Percentiles rank a stretch among this genome's conserved stretches.
Conservation (phyloP, 176 grass and related monocot genomes). For the Thalia dealbata region DNA sequence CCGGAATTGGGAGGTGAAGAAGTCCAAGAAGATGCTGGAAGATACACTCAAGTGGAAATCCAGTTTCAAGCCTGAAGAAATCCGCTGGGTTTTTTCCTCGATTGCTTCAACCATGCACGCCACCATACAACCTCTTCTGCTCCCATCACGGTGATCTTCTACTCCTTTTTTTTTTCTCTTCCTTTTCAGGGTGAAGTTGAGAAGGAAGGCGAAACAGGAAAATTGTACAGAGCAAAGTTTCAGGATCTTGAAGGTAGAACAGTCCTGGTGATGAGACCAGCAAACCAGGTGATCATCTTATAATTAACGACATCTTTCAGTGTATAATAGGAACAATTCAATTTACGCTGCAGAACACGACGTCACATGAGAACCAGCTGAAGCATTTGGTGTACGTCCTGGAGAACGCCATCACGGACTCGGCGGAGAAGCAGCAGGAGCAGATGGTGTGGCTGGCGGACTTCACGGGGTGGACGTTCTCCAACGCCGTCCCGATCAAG, state of each 20-base stretch:
- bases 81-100: conserved; percentile 39
- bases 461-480: conserved; percentile 79
- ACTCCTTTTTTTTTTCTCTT: not conserved
- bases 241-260: conserved; percentile 57
- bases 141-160: not conserved
- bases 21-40: conserved; percentile 75
- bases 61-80: conserved; percentile 59
- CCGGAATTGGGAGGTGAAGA: conserved; percentile 52
- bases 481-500: conserved; percentile 54
- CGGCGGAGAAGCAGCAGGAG: conserved; percentile 57
- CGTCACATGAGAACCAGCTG: conserved; percentile 46
- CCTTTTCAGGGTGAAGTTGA: conserved; percentile 46
- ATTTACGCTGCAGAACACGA: conserved; percentile 47
- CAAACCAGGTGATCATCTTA: conserved; percentile 66
- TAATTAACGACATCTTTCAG: too few species aligned
- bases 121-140: not conserved
- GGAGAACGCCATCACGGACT: conserved; percentile 62
- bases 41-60: conserved; percentile 75
- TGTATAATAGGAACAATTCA: too few species aligned
- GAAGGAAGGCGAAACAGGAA: conserved; percentile 68
- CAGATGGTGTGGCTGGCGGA: conserved; percentile 84
- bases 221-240: conserved; percentile 66
- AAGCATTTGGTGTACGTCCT: conserved; percentile 52
- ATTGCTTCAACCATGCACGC: not conserved
- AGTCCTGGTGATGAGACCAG: conserved; percentile 54